These are phyloP conservation scores for Aegilops speltoides DNA, from an alignment of 176 grass and related monocot genomes.

Conservation along the genomic window DNA sequence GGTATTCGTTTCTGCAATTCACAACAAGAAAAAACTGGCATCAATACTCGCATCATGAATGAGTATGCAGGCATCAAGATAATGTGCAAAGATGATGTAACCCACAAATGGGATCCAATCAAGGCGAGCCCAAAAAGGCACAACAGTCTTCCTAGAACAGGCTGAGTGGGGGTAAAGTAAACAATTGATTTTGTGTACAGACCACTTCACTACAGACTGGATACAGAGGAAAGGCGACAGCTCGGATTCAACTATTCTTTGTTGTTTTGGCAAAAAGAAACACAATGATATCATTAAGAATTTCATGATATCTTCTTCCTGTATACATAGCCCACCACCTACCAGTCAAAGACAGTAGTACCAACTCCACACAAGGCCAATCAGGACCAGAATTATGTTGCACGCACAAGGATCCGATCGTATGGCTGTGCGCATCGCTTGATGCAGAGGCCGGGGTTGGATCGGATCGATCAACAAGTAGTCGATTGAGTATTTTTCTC, in stretches of 20 bases:
- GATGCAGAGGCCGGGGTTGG: background rate
- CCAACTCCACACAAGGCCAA: background rate
- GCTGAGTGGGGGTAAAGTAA: constrained; percentile 1
- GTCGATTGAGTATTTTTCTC: background rate
- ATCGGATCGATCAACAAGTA: background rate
- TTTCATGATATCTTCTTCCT: background rate
- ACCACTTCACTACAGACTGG: constrained; percentile 34
- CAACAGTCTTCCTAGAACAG: background rate
- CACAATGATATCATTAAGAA: background rate
- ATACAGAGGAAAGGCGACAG: constrained; percentile 17
- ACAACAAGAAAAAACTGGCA: constrained; percentile 6
- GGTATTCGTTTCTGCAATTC: constrained; percentile 31
- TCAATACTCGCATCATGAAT: constrained; percentile 1
- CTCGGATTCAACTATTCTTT: background rate
- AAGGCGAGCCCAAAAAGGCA: background rate
- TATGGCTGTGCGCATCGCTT: no score
- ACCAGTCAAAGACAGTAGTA: background rate
- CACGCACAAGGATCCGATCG: background rate
- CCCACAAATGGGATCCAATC: background rate
- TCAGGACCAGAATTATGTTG: background rate
- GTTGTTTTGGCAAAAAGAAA: constrained; percentile 17
- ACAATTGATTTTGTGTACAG: constrained; percentile 31
- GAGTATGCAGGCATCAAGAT: background rate
- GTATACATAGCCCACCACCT: background rate
- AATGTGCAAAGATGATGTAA: background rate